A percentile compares a stretch with the other conserved stretches of the same genome.
phyloP scores from a whole-genome alignment of 2,329 filamentous ascomycete species.

The Acarospora socialis region DNA sequence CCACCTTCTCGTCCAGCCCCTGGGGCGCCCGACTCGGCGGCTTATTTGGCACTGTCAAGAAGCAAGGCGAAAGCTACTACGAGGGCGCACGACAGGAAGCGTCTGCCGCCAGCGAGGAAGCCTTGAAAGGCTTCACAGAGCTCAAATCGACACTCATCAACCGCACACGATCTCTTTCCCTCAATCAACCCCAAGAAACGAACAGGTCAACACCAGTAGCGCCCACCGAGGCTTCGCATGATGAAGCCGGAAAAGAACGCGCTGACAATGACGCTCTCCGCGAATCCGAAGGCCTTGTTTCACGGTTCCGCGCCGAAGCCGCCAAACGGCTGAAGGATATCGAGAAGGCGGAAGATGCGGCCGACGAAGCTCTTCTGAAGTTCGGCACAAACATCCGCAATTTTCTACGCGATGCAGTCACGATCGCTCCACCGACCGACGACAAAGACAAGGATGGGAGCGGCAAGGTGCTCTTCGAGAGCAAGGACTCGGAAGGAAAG shows the following conservation, averaged over 20 bases:
- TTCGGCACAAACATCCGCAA: constrained; percentile 82
- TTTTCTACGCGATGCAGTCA: constrained; percentile 82
- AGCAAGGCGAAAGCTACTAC: constrained; percentile 83
- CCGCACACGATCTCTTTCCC: constrained; percentile 59
- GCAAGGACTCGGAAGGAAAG: constrained; percentile 77
- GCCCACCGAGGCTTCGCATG: constrained; percentile 13
- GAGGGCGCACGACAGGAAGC: constrained; percentile 75
- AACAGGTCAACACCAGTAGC: constrained; percentile 14
- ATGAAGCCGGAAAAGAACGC: constrained; percentile 16
- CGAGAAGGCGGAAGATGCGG: constrained; percentile 83
- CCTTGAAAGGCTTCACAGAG: constrained; percentile 63
- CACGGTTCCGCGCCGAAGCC: constrained; percentile 61
- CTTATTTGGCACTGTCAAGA: constrained; percentile 80
- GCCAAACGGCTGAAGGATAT: constrained; percentile 76
- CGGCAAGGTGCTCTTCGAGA: constrained; percentile 74
- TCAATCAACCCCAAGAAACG: constrained; percentile 28
- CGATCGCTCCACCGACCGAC: constrained; percentile 58
- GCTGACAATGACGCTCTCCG: constrained; percentile 20
- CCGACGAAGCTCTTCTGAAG: constrained; percentile 83
- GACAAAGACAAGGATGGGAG: constrained; percentile 31
- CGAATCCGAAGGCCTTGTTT: constrained; percentile 53
- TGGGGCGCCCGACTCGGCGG: constrained; percentile 85
- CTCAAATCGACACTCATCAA: constrained; percentile 53
- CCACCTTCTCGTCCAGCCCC: constrained; percentile 75
- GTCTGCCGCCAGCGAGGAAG: constrained; percentile 62